Percentiles rank a stretch among this genome's conserved stretches.
Evolutionary conservation across 1,284 basidiomycete species (phyloP).

Genomic region (Xerocomus nothofagi): DNA sequence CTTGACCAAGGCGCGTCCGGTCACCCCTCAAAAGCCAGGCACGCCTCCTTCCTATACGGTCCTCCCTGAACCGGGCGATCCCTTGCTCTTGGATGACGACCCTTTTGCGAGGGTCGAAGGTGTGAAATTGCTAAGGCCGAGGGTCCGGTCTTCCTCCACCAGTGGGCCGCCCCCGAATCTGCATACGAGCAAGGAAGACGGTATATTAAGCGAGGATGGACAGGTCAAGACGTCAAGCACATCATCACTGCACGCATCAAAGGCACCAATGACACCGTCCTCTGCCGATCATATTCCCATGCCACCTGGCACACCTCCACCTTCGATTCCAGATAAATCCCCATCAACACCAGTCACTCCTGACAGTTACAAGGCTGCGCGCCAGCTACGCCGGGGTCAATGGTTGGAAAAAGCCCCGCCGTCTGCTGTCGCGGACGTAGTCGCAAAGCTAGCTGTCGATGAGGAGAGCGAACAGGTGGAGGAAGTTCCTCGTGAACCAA

Average conservation of each 20-base stretch:
- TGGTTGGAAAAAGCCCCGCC: slow-evolving; percentile 43
- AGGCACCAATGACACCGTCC: background rate
- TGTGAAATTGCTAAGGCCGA: slow-evolving; percentile 40
- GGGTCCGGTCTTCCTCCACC: slow-evolving; percentile 18
- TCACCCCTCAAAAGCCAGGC: slow-evolving; percentile 28
- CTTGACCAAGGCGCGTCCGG: slow-evolving; percentile 33
- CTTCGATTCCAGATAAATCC: slow-evolving; percentile 14
- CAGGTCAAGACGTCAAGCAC: slow-evolving; percentile 5
- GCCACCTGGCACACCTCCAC: slow-evolving; percentile 1
- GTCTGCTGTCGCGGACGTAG: slow-evolving; percentile 26
- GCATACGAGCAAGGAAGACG: slow-evolving; percentile 6
- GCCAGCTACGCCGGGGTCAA: slow-evolving; percentile 41
- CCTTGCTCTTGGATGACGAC: slow-evolving; percentile 48
- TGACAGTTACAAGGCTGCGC: slow-evolving; percentile 41
- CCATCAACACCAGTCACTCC: slow-evolving; percentile 35
- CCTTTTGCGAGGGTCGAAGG: slow-evolving; percentile 57
- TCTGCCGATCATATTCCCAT: background rate
- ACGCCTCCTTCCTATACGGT: slow-evolving; percentile 1
- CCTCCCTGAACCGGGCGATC: slow-evolving; percentile 19
- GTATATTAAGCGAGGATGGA: slow-evolving; percentile 13
- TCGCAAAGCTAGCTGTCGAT: slow-evolving; percentile 21
- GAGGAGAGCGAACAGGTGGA: slow-evolving; percentile 17
- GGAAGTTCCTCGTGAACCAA: slow-evolving; percentile 19
- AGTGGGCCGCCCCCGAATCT: background rate
- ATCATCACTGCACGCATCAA: slow-evolving; percentile 1